Conservation (phyloP, 2,329 filamentous ascomycete genomes). For the Pseudogymnoascus sp. region DNA sequence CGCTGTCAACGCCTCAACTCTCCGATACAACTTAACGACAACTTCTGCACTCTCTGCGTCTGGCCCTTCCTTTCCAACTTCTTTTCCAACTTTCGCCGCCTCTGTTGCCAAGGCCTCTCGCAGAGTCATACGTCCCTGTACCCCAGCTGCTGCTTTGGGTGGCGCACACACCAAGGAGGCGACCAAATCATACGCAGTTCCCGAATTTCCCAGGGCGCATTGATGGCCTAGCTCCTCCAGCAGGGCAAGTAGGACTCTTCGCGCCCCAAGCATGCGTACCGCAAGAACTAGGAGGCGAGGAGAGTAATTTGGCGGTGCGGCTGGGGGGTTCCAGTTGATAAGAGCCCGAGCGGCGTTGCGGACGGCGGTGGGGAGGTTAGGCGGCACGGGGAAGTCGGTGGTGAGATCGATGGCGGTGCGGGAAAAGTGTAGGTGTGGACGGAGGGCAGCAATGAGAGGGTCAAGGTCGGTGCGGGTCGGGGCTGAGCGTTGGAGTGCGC, state of each 20-base stretch:
- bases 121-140: slow-evolving; percentile 24
- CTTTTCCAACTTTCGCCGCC: not conserved
- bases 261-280: slow-evolving; percentile 53
- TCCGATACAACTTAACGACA: slow-evolving; percentile 24
- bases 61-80: not conserved
- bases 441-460: slow-evolving; percentile 58
- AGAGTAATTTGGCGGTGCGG: slow-evolving; percentile 58
- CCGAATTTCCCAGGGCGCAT: slow-evolving; percentile 49
- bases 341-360: slow-evolving; percentile 55
- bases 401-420: slow-evolving; percentile 39
- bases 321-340: slow-evolving; percentile 57
- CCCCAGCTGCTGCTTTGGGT: slow-evolving; percentile 20
- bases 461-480: slow-evolving; percentile 63
- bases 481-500: slow-evolving; percentile 57
- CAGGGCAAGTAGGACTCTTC: slow-evolving; percentile 51
- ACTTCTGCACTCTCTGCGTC: slow-evolving; percentile 18
- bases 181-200: slow-evolving; percentile 60
- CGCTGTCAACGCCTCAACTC: slow-evolving; percentile 23
- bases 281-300: slow-evolving; percentile 61
- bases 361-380: slow-evolving; percentile 48
- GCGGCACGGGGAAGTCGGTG: not conserved
- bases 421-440: slow-evolving; percentile 47
- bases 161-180: slow-evolving; percentile 63
- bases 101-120: slow-evolving; percentile 21
- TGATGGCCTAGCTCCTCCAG: slow-evolving; percentile 60